phyloP scores from a whole-genome alignment of 768 basidiomycete genomes.

The Cystoderma amianthinum region DNA sequence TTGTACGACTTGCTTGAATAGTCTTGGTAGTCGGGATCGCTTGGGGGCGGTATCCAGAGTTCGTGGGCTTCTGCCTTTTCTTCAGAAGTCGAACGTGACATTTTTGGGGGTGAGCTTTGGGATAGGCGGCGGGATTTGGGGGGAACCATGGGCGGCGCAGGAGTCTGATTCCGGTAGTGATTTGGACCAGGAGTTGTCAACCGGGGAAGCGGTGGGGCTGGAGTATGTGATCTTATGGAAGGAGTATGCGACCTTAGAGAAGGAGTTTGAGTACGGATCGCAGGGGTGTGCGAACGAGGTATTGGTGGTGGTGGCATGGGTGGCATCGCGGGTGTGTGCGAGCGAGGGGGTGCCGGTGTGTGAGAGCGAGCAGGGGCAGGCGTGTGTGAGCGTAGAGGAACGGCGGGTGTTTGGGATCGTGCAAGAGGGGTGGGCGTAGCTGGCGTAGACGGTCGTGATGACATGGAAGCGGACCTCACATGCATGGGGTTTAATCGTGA shows the following conservation, averaged over 20 bases:
- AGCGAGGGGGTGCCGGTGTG: slow-evolving; percentile 13
- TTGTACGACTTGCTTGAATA: slow-evolving; percentile 14
- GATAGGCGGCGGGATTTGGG: slow-evolving; percentile 46
- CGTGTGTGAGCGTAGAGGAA: slow-evolving; percentile 21
- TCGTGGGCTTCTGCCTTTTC: slow-evolving; percentile 58
- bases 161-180: slow-evolving; percentile 18
- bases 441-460: slow-evolving; percentile 40
- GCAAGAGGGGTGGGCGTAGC: slow-evolving; percentile 29
- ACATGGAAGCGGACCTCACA: slow-evolving; percentile 51
- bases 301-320: slow-evolving; percentile 27
- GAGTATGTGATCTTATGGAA: slow-evolving; percentile 9
- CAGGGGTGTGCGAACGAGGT: slow-evolving; percentile 22
- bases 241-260: slow-evolving; percentile 19
- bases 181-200: slow-evolving; percentile 16
- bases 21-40: slow-evolving; percentile 9
- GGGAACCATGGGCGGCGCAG: slow-evolving; percentile 21
- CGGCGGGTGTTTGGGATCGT: slow-evolving; percentile 33
- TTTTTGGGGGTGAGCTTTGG: slow-evolving; percentile 47
- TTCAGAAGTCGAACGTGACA: slow-evolving; percentile 56
- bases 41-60: slow-evolving; percentile 55
- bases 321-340: slow-evolving; percentile 40
- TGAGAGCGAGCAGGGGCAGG: slow-evolving; percentile 12
- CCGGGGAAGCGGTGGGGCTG: slow-evolving; percentile 18
- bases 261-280: slow-evolving; percentile 29
- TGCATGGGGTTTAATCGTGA: slow-evolving; percentile 49